Base-by-base conservation (phyloP, 2,329 filamentous ascomycete species). In the Cyanodermella asteris region DNA sequence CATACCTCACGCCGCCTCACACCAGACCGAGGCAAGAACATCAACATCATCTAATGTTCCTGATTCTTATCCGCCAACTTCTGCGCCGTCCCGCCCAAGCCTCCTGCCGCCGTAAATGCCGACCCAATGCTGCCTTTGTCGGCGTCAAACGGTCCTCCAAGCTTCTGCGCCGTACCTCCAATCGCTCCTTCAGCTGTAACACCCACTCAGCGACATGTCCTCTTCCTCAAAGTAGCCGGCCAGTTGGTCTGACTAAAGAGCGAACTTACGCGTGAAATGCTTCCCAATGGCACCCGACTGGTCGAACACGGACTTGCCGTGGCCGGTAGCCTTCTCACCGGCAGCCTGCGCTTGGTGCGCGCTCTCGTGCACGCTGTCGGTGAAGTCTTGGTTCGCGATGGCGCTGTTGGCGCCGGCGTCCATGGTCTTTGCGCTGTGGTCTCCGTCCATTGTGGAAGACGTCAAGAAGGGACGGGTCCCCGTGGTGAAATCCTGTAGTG, bases 41-140 rank as follows among this genome's bases (percentile, higher is more conserved):
- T n/a, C n/a, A n/a, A n/a, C n/a, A n/a, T n/a, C n/a, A n/a, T n/a
- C n/a, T n/a, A n/a, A n/a, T n/a, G n/a, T n/a, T n/a, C n/a, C n/a
- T n/a, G n/a, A n/a, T 34, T 35, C 31, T 39, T 35, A 8, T 31
- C 23, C 12, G 41, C 43, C 8, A 48, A 24, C 12, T 34, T 39
- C 30, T 50, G 41, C 11, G 46, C 36, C 6, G 30, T 36, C 3
- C 41, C 45, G 7, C 45, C 46, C 26, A 51, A 42, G 12, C 34
- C 36, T 4, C 48, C 48, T 20, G 41, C 36, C 3, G 35, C 33
- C 15, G 41, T 48, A 34, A 50, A 49, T n/a, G 48, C 41, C 31
- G 49, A 44, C 10, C 48, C 47, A 26, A 51, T 42, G 6, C 34
- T 31, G 3, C 49, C 47, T n/a, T n/a, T n/a, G 13, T 44, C 25